These are phyloP conservation scores for Narthecium ossifragum DNA, from an alignment of 106 monocot genomes.

Conservation along the genomic window DNA sequence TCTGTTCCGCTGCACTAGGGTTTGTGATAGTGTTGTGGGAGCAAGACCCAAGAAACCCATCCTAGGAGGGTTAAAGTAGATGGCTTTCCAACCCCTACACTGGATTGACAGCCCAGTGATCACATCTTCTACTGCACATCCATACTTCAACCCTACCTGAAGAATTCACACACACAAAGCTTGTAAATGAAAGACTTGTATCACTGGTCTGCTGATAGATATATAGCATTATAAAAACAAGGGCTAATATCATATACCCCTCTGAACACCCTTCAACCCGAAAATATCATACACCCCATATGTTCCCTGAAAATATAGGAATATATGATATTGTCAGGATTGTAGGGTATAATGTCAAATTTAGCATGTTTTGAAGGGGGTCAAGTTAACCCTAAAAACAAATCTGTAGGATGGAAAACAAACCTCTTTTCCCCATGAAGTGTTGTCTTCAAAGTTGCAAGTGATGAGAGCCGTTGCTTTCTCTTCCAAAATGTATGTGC, in stretches of 20 bases:
- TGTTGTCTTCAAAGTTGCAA: constrained; percentile 44
- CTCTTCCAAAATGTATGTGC: constrained; percentile 20
- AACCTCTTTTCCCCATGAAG: constrained; percentile 55
- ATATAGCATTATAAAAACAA: not conserved
- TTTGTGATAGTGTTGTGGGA: constrained; percentile 42
- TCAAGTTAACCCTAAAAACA: not conserved
- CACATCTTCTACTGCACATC: constrained; percentile 58
- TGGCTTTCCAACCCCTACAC: constrained; percentile 57
- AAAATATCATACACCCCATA: not conserved
- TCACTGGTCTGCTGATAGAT: not conserved
- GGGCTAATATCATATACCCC: not conserved
- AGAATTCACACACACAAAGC: too few species aligned
- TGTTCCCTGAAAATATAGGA: not conserved
- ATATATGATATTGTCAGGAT: not conserved
- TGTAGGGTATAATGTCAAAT: not conserved
- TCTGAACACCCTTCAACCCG: not conserved
- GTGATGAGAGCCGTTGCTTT: constrained; percentile 26
- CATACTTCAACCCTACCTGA: constrained; percentile 69
- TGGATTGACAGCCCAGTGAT: constrained; percentile 56
- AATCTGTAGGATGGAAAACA: not conserved
- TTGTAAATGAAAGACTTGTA: too few species aligned
- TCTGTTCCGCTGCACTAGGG: constrained; percentile 54
- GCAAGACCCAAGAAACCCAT: constrained; percentile 50
- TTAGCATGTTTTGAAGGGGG: not conserved
- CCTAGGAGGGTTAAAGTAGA: constrained; percentile 36